Base-by-base conservation (phyloP, 2,329 filamentous ascomycete genomes). In the Fusarium subtropicale region DNA sequence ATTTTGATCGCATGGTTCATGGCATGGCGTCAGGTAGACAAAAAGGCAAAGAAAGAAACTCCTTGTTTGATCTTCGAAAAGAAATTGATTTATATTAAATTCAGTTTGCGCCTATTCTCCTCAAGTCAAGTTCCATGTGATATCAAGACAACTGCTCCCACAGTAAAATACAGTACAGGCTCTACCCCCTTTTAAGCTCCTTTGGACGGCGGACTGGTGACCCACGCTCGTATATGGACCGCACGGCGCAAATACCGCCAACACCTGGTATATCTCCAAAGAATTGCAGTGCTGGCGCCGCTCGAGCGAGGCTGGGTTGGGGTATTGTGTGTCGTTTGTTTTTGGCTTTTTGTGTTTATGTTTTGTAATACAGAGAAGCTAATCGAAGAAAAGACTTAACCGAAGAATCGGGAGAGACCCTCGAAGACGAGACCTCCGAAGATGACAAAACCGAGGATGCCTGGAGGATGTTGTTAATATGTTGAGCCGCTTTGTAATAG, bases 371-470 rank as follows among this genome's bases (percentile, higher is more conserved):
- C 41, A 61, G 26, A 51, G 36, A 51, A 33, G 22, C 13, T 13
- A 34, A 46, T 47, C 31, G 42, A 46, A 42, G 28, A 50, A 26
- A 13, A 36, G 39, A 33, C 26, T 69, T 76, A 81, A 30, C 73
- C 69, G 76, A 86, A 85, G 78, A 88, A 82, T 72, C 86, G 85
- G 44, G 86, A 84, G 65, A 89, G 72, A 56, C 83, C 79, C 77
- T 89, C 87, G 75, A 89, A 88, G 71, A 88, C 66, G 30, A 89
- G 80, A 38, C 88, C 87, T 64, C 88, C 88, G 66, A 90, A 86
- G 72, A 90, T 80, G 74, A 89, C 80, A 76, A 90, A 90, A 36
- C 76, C 87, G 70, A 90, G 85, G 46, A 90, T 63, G 30, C 74
- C 87, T 89, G 45, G 22, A 16, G 13, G 15, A n/a, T 45, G 1